Base-by-base conservation (phyloP, 257 asterid genomes). In the Scutellaria baicalensis region DNA sequence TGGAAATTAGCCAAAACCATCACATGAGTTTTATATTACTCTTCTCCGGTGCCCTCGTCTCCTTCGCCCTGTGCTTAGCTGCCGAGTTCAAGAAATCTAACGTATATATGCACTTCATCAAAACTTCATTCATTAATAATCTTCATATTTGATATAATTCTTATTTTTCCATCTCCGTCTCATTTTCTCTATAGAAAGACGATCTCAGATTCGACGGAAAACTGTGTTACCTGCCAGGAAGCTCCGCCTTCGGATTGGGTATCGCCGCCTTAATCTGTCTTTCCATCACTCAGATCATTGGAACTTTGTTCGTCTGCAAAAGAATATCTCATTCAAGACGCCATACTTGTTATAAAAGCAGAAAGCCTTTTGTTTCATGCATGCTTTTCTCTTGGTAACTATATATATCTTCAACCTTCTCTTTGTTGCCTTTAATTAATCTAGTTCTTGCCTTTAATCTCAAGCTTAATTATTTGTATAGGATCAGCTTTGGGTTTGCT, bases 21-120 rank as follows among this genome's bases (percentile, higher is more conserved):
- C 58, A 16, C 9, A n/a, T n/a, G n/a, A n/a, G 75, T 49, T 71
- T 47, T 23, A 56, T 77, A 5, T 59, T 83, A 4, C 20, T 78
- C 55, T 44, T 79, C 27, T 69, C 85, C 12, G n/a, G n/a, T n/a
- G 82, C 72, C 73, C 78, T 83, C 69, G n/a, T 83, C 75, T 85
- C 93, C 79, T 79, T 72, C 75, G 67, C 88, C 47, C 36, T 87
- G 17, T 91, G 88, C 78, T 68, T 91, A 8, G 83, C 85, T 2
- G 96, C 97, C 0, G 97, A 91, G 70, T 80, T 87, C 87, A 81
- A 75, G 72, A 85, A 81, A 84, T 76, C 86, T 12, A 85, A 85
- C 83, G 97, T 89, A 47, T 6, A 2, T 6, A n/a, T 14, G 5
- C 12, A 12, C 16, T 12, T 44, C 14, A 10, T 44, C 50, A 2